Evolutionary conservation across 2,329 filamentous ascomycete genomes (phyloP).

Genomic region (Trichoderma oligosporum): DNA sequence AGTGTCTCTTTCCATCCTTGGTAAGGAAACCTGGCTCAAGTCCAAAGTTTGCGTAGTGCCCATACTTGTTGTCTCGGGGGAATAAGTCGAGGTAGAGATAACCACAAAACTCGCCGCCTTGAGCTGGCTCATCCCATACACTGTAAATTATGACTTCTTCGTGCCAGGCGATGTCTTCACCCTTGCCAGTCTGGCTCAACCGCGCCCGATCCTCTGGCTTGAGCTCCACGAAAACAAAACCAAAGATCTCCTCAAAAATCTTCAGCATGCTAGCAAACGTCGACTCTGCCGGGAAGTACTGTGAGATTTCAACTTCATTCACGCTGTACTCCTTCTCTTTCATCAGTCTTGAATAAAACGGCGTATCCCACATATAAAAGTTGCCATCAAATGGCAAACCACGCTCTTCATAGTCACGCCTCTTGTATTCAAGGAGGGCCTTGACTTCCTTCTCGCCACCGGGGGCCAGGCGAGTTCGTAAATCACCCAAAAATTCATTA

Average conservation of each 20-base stretch:
- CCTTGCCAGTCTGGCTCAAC: conserved; percentile 63
- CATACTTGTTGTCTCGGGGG: conserved; percentile 77
- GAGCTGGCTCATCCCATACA: conserved; percentile 73
- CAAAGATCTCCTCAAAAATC: conserved; percentile 81
- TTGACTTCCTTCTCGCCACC: conserved; percentile 68
- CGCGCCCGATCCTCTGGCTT: conserved; percentile 60
- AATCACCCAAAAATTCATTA: conserved; percentile 66
- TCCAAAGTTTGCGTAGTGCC: conserved; percentile 82
- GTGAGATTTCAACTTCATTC: conserved; percentile 73
- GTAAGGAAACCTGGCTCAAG: conserved; percentile 68
- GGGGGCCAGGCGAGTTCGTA: conserved; percentile 62
- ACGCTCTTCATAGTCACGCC: conserved; percentile 60
- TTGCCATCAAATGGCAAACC: conserved; percentile 59
- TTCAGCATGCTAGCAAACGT: conserved; percentile 75
- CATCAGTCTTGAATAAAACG: conserved; percentile 76
- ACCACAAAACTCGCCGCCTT: conserved; percentile 70
- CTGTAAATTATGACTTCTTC: conserved; percentile 78
- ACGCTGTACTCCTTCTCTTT: conserved; percentile 76
- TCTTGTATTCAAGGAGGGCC: conserved; percentile 70
- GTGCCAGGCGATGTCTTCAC: conserved; percentile 74
- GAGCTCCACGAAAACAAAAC: conserved; percentile 72
- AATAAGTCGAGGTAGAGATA: conserved; percentile 82
- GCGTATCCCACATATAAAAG: conserved; percentile 80
- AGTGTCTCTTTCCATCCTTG: conserved; percentile 65
- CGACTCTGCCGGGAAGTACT: conserved; percentile 75